Conservation (phyloP, 805 yeast species). For the Wickerhamomyces chambardii region DNA sequence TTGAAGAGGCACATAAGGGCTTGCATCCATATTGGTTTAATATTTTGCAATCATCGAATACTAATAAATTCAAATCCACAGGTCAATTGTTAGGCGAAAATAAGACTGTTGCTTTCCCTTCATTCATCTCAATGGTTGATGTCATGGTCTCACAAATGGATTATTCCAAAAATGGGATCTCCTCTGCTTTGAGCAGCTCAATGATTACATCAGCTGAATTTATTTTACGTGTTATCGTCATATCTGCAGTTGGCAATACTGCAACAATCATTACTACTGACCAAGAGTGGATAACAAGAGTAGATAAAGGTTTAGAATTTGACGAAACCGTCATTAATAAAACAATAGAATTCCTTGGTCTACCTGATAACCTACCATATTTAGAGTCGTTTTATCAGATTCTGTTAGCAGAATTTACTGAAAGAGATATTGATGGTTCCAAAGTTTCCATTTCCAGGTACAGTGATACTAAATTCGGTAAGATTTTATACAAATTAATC, state of each 20-base stretch:
- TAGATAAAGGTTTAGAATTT: slow-evolving; percentile 59
- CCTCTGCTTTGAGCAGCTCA: slow-evolving; percentile 21
- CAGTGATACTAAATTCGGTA: slow-evolving; percentile 24
- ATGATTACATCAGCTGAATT: slow-evolving; percentile 40
- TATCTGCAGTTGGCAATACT: slow-evolving; percentile 48
- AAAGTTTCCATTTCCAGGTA: slow-evolving; percentile 9
- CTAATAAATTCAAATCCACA: slow-evolving; percentile 32
- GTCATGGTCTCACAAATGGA: slow-evolving; percentile 20
- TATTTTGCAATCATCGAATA: slow-evolving; percentile 36
- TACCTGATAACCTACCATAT: slow-evolving; percentile 6
- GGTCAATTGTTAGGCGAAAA: slow-evolving; percentile 31
- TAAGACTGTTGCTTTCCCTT: slow-evolving; percentile 42
- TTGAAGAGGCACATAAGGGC: slow-evolving; percentile 76
- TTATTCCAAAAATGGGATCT: slow-evolving; percentile 10
- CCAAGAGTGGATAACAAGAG: slow-evolving; percentile 63
- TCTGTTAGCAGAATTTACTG: slow-evolving; percentile 26
- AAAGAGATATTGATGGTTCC: slow-evolving; percentile 9
- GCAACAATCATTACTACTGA: slow-evolving; percentile 54
- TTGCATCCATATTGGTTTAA: slow-evolving; percentile 78
- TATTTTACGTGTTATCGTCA: slow-evolving; percentile 48
- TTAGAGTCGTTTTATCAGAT: slow-evolving; percentile 21
- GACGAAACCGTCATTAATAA: slow-evolving; percentile 42
- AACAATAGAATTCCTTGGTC: slow-evolving; percentile 15
- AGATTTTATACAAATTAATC: slow-evolving; percentile 17
- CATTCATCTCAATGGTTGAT: slow-evolving; percentile 31